These are phyloP conservation scores for Aphanoascus verrucosus DNA, from an alignment of 2,329 filamentous ascomycete genomes.

Conservation along the genomic window DNA sequence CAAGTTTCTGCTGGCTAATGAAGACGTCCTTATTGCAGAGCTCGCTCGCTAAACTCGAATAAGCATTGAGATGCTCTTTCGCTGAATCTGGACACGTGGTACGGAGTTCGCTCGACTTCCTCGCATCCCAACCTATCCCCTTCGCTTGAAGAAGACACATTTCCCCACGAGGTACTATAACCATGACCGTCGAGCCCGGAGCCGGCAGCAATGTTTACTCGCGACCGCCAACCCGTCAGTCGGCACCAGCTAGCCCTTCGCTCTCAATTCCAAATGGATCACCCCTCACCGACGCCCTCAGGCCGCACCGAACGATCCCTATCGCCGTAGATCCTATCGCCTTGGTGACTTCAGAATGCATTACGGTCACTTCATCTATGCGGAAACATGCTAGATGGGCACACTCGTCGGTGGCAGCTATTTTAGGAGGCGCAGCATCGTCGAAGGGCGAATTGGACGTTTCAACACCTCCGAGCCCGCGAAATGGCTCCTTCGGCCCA, in stretches of 20 bases:
- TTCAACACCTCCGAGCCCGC: conserved; percentile 30
- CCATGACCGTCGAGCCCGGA: conserved; percentile 13
- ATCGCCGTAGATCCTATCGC: conserved; percentile 86
- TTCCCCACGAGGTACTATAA: conserved; percentile 4
- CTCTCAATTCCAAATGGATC: conserved; percentile 1
- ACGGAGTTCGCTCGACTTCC: not conserved
- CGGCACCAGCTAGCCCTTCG: not conserved
- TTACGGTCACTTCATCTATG: conserved; percentile 95
- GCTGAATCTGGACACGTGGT: conserved; percentile 10
- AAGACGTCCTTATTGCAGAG: not conserved
- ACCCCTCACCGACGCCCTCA: not conserved
- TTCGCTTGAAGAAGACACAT: not conserved
- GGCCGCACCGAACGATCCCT: conserved; percentile 4
- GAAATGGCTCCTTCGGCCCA: conserved; percentile 19
- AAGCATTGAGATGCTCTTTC: not conserved
- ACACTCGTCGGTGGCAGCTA: conserved; percentile 90
- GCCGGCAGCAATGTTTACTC: conserved; percentile 6
- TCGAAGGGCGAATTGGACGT: conserved; percentile 39
- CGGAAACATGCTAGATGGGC: conserved; percentile 95
- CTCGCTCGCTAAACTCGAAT: not conserved
- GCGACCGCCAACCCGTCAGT: not conserved
- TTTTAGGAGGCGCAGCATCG: conserved; percentile 60
- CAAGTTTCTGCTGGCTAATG: not conserved
- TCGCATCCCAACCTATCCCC: not conserved
- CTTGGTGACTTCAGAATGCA: conserved; percentile 95